phyloP scores from a whole-genome alignment of 1,284 basidiomycete genomes.

The Naganishia albida region DNA sequence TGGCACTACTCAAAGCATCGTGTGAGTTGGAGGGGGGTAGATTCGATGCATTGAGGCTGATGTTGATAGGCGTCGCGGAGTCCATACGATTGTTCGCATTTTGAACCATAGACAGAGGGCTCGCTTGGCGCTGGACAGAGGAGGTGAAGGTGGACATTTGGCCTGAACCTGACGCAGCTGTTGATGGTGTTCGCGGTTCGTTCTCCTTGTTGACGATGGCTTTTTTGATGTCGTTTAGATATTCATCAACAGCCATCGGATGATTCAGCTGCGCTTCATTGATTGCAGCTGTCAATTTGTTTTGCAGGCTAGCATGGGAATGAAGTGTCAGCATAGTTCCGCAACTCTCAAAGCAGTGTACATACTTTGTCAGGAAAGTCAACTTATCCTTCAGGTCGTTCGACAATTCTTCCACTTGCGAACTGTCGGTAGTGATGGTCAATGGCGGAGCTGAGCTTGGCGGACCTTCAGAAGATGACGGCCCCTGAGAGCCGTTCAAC shows the following conservation, averaged over 20 bases:
- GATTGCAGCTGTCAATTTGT: conserved; percentile 30
- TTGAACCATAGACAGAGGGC: conserved; percentile 13
- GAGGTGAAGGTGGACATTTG: conserved; percentile 23
- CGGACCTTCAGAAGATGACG: background rate
- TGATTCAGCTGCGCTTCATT: conserved; percentile 30
- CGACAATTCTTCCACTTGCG: conserved; percentile 20
- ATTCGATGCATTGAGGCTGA: conserved; percentile 18
- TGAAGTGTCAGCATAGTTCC: background rate
- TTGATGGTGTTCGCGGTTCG: conserved; percentile 27
- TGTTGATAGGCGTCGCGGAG: conserved; percentile 25
- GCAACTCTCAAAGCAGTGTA: background rate
- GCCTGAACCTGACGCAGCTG: conserved; percentile 20
- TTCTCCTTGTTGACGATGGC: conserved; percentile 31
- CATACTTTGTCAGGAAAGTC: conserved; percentile 30
- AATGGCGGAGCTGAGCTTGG: background rate
- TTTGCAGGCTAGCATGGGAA: conserved; percentile 14
- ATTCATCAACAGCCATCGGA: conserved; percentile 32
- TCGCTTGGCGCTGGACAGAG: conserved; percentile 16
- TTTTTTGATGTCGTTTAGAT: conserved; percentile 33
- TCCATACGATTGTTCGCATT: conserved; percentile 13
- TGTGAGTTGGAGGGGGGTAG: conserved; percentile 4
- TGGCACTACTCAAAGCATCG: background rate
- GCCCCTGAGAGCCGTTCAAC: conserved; percentile 6
- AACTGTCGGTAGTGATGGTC: conserved; percentile 9
- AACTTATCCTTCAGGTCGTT: conserved; percentile 30